phyloP scores from a whole-genome alignment of 2,329 filamentous ascomycete species.

The Xylaria sp. region DNA sequence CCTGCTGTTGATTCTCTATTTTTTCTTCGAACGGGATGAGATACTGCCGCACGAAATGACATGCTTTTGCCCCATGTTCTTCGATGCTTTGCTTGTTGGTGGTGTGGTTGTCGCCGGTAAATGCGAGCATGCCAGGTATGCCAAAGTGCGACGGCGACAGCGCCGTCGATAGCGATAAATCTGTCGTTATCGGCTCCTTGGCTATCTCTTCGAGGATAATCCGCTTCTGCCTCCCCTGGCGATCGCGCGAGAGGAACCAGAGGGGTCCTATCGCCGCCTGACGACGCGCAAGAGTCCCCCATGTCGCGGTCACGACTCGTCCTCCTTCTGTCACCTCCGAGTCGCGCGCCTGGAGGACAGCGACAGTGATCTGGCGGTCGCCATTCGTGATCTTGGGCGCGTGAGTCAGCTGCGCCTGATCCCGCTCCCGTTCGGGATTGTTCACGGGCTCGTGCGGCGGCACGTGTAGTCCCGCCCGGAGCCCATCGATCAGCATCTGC shows the following conservation, averaged over 20 bases:
- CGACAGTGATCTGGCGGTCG: conserved; percentile 65
- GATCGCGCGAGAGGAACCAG: conserved; percentile 64
- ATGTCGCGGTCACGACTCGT: neutral
- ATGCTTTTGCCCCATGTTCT: neutral
- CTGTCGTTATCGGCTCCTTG: neutral
- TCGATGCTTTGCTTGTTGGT: neutral
- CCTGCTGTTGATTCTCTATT: neutral
- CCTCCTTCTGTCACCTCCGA: conserved; percentile 27
- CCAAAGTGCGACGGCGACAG: neutral
- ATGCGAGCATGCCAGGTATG: conserved; percentile 4
- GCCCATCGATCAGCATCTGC: conserved; percentile 73
- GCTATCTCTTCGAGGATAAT: conserved; percentile 30
- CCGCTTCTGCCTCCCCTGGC: conserved; percentile 50
- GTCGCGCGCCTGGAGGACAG: conserved; percentile 58
- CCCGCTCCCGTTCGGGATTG: conserved; percentile 44
- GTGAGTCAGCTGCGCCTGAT: conserved; percentile 50
- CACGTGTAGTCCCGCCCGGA: conserved; percentile 73
- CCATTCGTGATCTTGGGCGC: conserved; percentile 79
- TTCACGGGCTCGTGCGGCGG: conserved; percentile 62
- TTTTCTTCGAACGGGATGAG: conserved; percentile 29
- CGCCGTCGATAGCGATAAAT: too few species aligned
- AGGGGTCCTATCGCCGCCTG: conserved; percentile 71
- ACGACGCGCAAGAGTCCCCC: conserved; percentile 60
- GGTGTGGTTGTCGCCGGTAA: neutral
- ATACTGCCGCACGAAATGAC: neutral